Percentiles rank a stretch among this genome's conserved stretches.
Conservation (phyloP, 805 yeast genomes). For the Lipomyces sp. region DNA sequence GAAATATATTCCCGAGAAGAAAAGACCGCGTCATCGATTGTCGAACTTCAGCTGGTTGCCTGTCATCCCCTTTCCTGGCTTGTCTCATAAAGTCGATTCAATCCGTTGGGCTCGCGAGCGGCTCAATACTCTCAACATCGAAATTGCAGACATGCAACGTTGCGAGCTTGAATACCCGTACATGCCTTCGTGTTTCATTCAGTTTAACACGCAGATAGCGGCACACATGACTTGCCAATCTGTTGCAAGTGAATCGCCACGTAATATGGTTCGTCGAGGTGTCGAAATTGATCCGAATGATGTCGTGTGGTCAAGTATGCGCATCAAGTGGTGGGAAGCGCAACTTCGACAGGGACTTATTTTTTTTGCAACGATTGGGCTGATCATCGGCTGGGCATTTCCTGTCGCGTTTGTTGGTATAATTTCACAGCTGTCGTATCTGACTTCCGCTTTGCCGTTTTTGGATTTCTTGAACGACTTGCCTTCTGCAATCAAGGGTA, state of each 20-base stretch:
- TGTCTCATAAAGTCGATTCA: conserved; percentile 80
- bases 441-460: conserved; percentile 70
- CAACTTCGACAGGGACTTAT: conserved; percentile 46
- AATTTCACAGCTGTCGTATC: conserved; percentile 68
- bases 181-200: conserved; percentile 73
- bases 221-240: conserved; percentile 64
- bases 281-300: conserved; percentile 61
- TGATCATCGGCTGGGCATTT: conserved; percentile 68
- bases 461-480: conserved; percentile 69
- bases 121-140: conserved; percentile 62
- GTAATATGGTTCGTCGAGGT: conserved; percentile 42
- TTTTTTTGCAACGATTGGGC: conserved; percentile 44
- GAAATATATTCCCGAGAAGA: conserved; percentile 54
- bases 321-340: conserved; percentile 39
- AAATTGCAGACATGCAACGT: conserved; percentile 58
- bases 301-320: conserved; percentile 66
- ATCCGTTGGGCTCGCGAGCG: conserved; percentile 67
- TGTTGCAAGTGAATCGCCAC: conserved; percentile 41
- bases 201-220: conserved; percentile 54
- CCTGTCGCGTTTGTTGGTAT: conserved; percentile 82
- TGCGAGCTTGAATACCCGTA: conserved; percentile 56
- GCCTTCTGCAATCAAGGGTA: conserved; percentile 58
- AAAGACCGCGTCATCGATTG: conserved; percentile 70
- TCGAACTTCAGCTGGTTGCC: conserved; percentile 17
- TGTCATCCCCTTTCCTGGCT: conserved; percentile 43